These are phyloP conservation scores for Auricularia heimuer DNA, from an alignment of 768 basidiomycete species.

Conservation along the genomic window DNA sequence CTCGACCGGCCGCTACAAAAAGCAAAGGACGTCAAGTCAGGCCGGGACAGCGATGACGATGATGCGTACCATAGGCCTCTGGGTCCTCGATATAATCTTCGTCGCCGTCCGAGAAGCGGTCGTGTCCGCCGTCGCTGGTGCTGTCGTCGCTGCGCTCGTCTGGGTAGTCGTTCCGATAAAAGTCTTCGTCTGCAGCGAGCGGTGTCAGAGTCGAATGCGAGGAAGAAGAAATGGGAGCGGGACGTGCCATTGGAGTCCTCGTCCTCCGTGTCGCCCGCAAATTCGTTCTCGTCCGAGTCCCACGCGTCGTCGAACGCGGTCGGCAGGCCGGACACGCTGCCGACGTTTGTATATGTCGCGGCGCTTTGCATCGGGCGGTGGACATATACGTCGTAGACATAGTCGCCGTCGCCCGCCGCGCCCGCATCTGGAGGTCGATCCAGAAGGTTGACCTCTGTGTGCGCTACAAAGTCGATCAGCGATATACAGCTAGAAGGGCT, in stretches of 20 bases:
- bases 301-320: constrained; percentile 42
- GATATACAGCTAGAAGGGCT: not conserved
- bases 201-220: not conserved
- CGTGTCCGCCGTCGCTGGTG: not conserved
- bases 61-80: not conserved
- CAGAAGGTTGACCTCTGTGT: not conserved
- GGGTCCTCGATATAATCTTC: not conserved
- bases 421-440: not conserved
- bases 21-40: not conserved
- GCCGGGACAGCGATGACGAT: not conserved
- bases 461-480: not conserved
- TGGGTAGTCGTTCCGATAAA: constrained; percentile 79
- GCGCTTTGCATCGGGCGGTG: constrained; percentile 35
- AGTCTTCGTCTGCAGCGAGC: constrained; percentile 57
- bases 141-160: constrained; percentile 46
- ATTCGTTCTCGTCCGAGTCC: constrained; percentile 55
- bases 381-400: constrained; percentile 81
- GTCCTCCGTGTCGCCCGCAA: constrained; percentile 65
- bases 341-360: constrained; percentile 35
- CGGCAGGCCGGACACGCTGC: constrained; percentile 63
- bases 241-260: constrained; percentile 73
- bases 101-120: not conserved
- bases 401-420: constrained; percentile 36
- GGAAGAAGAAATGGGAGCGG: not conserved
- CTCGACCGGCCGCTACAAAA: not conserved